Base-by-base conservation (phyloP, 495 filamentous ascomycete species). In the Tuber magnatum region DNA sequence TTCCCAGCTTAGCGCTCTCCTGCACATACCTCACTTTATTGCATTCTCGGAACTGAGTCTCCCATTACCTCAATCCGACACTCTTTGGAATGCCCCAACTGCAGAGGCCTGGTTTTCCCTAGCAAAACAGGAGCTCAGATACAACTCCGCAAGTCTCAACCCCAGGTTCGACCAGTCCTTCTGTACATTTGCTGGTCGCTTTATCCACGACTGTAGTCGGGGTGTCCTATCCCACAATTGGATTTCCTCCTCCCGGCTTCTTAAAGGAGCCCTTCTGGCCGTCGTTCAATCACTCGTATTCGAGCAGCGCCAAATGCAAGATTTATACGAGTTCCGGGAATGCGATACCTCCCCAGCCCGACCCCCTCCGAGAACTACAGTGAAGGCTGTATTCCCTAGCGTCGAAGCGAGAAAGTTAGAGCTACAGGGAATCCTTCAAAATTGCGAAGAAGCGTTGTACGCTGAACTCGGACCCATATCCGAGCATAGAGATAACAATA, bases 1-100 rank as follows among this genome's bases (percentile, higher is more conserved):
- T 65, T 65, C 56, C 56, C 56, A 65, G 28, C 35, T 65, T 35
- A 65, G 56, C 56, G 56, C 56, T 65, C 56, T 65, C 28, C 32
- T 65, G 28, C 56, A 65, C n/a, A 65, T 65, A 65, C 56, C 56
- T 65, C 56, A 65, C 56, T 35, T 65, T 65, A 6, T 65, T 65
- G 56, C 56, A 65, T 65, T 65, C 56, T 65, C 56, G 18, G 56
- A 65, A 18, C 56, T 65, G 14, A 65, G 56, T 8, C 56, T 65
- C 56, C 56, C 56, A 35, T 35, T 65, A 8, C 56, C 56, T 35
- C 56, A 65, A 65, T 65, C 56, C 14, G 56, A 65, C 56, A 65
- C 28, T 8, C 56, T 65, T 12, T 65, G 56, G 56, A 65, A 65
- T 65, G 56, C 56, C 28, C 32, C 56, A 28, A 65, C 56, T 12